Evolutionary conservation across 768 basidiomycete species (phyloP).

Genomic region (Phallus indusiatus): DNA sequence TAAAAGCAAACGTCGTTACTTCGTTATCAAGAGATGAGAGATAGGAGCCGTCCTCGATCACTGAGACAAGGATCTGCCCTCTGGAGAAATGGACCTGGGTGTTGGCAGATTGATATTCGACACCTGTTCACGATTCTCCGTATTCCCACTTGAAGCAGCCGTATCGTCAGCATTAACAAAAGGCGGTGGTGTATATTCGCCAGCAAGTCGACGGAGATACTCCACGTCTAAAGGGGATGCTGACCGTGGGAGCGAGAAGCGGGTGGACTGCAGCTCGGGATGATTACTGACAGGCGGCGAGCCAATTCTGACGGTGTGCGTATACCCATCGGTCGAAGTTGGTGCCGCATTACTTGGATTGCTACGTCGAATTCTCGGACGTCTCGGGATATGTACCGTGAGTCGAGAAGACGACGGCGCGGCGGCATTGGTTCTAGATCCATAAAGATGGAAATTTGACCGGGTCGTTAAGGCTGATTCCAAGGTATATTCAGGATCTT

Average conservation of each 20-base stretch:
- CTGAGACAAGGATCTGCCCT: not conserved
- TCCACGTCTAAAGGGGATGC: conserved; percentile 5
- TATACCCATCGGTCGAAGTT: conserved; percentile 1
- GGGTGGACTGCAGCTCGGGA: not conserved
- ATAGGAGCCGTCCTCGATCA: too few relatives aligned
- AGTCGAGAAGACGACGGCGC: conserved; percentile 7
- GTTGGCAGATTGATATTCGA: conserved; percentile 8
- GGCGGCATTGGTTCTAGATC: not conserved
- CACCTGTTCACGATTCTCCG: not conserved
- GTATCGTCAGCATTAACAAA: too few relatives aligned
- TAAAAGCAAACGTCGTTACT: too few relatives aligned
- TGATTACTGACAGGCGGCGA: conserved; percentile 3
- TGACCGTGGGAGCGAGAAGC: conserved; percentile 1
- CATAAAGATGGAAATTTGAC: not conserved
- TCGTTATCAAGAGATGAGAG: too few relatives aligned
- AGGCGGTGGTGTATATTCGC: too few relatives aligned
- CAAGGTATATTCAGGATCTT: not conserved
- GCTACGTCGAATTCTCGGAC: conserved; percentile 58
- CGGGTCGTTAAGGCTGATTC: not conserved
- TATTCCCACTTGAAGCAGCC: not conserved
- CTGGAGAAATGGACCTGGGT: conserved; percentile 7
- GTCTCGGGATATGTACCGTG: conserved; percentile 28
- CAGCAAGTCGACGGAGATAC: conserved; percentile 1
- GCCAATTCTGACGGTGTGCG: conserved; percentile 2
- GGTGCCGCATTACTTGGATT: conserved; percentile 23